Conservation (phyloP, 2,329 filamentous ascomycete genomes). For the Blastomyces emzantsi region DNA sequence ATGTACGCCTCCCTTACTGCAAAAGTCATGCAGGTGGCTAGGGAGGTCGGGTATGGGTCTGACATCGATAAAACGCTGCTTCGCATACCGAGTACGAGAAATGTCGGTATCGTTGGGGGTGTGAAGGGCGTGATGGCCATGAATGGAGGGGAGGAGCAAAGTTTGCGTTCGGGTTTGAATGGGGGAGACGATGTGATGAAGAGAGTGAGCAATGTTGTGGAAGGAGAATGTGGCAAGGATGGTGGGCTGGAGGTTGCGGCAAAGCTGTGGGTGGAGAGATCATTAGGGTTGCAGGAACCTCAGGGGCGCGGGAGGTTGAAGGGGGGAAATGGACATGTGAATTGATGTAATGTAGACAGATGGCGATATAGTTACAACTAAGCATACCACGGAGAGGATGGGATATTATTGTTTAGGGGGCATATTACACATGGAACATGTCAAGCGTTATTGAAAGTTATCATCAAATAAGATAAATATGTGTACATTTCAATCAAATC, state of each 20-base stretch:
- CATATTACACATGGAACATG: neutral
- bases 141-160: neutral
- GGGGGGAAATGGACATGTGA: conserved; percentile 10
- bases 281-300: conserved; percentile 39
- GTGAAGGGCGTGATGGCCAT: conserved; percentile 27
- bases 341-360: conserved; percentile 5
- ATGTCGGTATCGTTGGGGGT: conserved; percentile 17
- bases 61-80: conserved; percentile 73
- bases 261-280: conserved; percentile 45
- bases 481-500: neutral
- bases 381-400: too few relatives aligned
- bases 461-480: neutral
- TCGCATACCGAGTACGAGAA: conserved; percentile 56
- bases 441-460: neutral
- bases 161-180: neutral
- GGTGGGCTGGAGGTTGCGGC: conserved; percentile 38
- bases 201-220: conserved; percentile 55
- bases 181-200: conserved; percentile 22
- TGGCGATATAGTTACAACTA: neutral
- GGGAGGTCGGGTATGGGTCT: conserved; percentile 70
- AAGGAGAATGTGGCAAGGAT: conserved; percentile 41
- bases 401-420: neutral
- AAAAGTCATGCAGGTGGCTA: conserved; percentile 63
- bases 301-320: conserved; percentile 33
- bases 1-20: conserved; percentile 75